Evolutionary conservation across 2,329 filamentous ascomycete species (phyloP).

Genomic region (Cladophialophora bantiana): DNA sequence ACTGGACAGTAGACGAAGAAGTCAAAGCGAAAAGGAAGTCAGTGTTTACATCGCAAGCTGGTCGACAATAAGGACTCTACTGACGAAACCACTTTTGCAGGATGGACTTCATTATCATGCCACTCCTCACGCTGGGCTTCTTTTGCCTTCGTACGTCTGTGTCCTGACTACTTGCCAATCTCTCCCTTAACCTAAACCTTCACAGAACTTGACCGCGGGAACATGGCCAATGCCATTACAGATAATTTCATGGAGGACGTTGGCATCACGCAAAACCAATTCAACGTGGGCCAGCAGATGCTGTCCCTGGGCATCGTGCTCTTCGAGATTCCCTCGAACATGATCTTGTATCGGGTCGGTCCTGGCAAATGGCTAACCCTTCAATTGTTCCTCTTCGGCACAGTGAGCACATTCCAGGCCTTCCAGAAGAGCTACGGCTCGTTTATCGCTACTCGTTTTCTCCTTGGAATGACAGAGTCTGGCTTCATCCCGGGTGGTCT

Average conservation of each 20-base stretch:
- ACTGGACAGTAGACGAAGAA: constrained; percentile 34
- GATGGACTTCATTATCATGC: constrained; percentile 41
- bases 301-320: constrained; percentile 60
- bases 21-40: constrained; percentile 35
- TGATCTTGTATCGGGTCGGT: constrained; percentile 61
- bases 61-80: background rate
- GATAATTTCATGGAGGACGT: constrained; percentile 61
- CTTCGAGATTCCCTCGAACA: constrained; percentile 58
- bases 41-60: background rate
- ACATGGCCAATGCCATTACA: constrained; percentile 60
- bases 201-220: constrained; percentile 40
- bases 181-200: constrained; percentile 30
- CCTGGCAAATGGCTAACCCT: constrained; percentile 62
- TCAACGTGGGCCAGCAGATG: constrained; percentile 63
- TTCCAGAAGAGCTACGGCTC: constrained; percentile 58
- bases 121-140: constrained; percentile 42
- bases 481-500: constrained; percentile 63
- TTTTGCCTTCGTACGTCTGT: constrained; percentile 45
- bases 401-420: constrained; percentile 62
- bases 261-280: constrained; percentile 58
- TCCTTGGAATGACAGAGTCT: constrained; percentile 62
- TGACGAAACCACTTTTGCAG: constrained; percentile 17
- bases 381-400: constrained; percentile 61
- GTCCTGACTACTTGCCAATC: background rate
- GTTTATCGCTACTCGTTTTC: constrained; percentile 59